Evolutionary conservation across 2,329 filamentous ascomycete species (phyloP), one percentile per base, ranked within the genome.

Genomic region (Massarina eburnea): DNA sequence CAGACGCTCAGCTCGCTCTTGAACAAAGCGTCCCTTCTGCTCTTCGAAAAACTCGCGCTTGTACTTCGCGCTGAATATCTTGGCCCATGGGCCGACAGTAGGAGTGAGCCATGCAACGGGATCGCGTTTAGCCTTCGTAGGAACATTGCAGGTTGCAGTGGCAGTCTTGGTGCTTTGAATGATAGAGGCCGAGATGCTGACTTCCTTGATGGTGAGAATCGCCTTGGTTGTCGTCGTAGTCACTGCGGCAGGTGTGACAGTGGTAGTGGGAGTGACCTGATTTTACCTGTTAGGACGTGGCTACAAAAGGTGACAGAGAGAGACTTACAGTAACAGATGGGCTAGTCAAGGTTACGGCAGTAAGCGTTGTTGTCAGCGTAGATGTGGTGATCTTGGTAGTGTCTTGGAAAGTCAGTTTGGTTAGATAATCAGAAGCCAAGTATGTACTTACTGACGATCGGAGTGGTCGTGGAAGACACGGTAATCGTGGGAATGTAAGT

Each of bases 91-190:
- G 4, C 52, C 54, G 8, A 62, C 48, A 2, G 58, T 65, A 1
- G 66, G 64, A 17, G 45, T 54, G 38, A 71, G 62, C 2, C 42
- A 54, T 33, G 58, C 55, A 1, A 35, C 54, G 3, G 58, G 62
- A 52, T 71, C 68, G 19, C 35, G 49, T 4, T 34, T 46, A 0
- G 48, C 54, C 10, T 51, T 49, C 1, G 29, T 43, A 2, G 67
- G 67, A 12, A 54, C 39, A 8, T 52, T 58, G 58, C 68, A 71
- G 17, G 46, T 59, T 6, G 66, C 62, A 2, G 69, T 70, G n/a
- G 53, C 50, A 21, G 65, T 66, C 22, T 47, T 59, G 19, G 62
- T 66, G 20, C 39, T 26, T 51, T 43, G 51, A 27, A 26, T 18
- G 14, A 65, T 45, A 3, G 43, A 24, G n/a, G 56, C 29, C 9